A percentile compares a stretch with the other conserved stretches of the same genome.
phyloP scores from a whole-genome alignment of 306 rosid genomes.

The Crataegus laevigata region DNA sequence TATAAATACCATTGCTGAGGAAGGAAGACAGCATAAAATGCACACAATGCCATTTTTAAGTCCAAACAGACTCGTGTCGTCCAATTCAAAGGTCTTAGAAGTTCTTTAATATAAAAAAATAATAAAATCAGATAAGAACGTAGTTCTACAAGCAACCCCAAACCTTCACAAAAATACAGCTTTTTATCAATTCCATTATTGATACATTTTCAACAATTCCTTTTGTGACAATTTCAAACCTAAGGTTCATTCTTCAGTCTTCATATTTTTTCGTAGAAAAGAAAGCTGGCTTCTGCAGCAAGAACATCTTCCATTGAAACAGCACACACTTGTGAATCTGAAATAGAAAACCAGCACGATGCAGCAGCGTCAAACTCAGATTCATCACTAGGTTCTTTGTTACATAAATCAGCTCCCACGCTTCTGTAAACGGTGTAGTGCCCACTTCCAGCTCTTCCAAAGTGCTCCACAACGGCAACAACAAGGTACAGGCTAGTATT shows the following conservation, averaged over 20 bases:
- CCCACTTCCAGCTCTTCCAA: slow-evolving; percentile 75
- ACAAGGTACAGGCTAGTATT: slow-evolving; percentile 52
- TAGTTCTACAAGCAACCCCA: too few relatives aligned
- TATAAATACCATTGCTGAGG: too few relatives aligned
- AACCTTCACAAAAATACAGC: too few relatives aligned
- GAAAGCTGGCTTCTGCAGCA: slow-evolving; percentile 81
- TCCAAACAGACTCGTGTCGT: too few relatives aligned
- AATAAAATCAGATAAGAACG: too few relatives aligned
- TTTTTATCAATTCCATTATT: too few relatives aligned
- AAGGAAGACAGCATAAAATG: too few relatives aligned
- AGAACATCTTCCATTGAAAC: slow-evolving; percentile 67
- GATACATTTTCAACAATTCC: neutral
- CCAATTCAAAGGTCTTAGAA: too few relatives aligned
- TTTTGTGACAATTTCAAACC: neutral
- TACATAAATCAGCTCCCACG: slow-evolving; percentile 24
- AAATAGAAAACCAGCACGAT: slow-evolving; percentile 60
- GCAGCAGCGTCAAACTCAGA: slow-evolving; percentile 16
- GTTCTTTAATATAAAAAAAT: too few relatives aligned
- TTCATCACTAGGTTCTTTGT: slow-evolving; percentile 13
- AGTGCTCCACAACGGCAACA: slow-evolving; percentile 82
- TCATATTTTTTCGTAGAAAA: slow-evolving; percentile 69
- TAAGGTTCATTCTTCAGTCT: slow-evolving; percentile 17
- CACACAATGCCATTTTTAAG: too few relatives aligned
- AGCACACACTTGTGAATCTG: slow-evolving; percentile 68
- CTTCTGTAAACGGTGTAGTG: slow-evolving; percentile 92